Percentiles rank a stretch among this genome's conserved stretches.
Conservation (phyloP, 495 filamentous ascomycete species). For the Penicillium desertorum region DNA sequence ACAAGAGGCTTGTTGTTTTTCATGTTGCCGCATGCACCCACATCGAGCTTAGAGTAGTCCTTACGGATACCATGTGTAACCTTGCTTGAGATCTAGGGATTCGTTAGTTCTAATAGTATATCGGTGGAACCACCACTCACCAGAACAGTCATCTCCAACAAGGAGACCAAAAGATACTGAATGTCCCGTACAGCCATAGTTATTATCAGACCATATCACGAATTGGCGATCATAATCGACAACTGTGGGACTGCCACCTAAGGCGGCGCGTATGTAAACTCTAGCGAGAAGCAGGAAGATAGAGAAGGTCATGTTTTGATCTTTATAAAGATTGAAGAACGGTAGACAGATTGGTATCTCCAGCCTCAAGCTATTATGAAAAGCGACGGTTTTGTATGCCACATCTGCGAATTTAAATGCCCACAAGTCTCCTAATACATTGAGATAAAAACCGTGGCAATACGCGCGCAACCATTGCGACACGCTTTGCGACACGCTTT, state of each 20-base stretch:
- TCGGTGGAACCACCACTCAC: background rate
- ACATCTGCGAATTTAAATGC: background rate
- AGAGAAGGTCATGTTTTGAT: background rate
- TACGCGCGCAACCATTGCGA: too few species aligned
- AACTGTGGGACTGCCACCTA: background rate
- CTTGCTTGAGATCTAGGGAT: slow-evolving; percentile 1
- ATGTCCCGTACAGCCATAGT: slow-evolving; percentile 5
- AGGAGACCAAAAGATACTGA: background rate
- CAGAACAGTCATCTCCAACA: background rate
- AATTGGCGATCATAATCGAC: slow-evolving; percentile 1
- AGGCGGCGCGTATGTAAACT: background rate
- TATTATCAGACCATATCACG: slow-evolving; percentile 4
- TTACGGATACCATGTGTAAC: background rate
- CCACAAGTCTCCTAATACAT: background rate
- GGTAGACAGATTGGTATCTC: too few species aligned
- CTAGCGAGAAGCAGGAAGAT: slow-evolving; percentile 1
- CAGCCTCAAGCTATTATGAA: too few species aligned
- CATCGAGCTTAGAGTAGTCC: background rate
- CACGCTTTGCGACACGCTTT: background rate
- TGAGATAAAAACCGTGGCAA: background rate
- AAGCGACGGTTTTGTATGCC: too few species aligned
- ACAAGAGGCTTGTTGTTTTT: background rate
- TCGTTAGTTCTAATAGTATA: background rate
- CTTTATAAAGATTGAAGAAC: background rate
- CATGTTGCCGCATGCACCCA: background rate